Conservation (phyloP, 192 early-diverging fungal genomes). For the Coemansia sp. region DNA sequence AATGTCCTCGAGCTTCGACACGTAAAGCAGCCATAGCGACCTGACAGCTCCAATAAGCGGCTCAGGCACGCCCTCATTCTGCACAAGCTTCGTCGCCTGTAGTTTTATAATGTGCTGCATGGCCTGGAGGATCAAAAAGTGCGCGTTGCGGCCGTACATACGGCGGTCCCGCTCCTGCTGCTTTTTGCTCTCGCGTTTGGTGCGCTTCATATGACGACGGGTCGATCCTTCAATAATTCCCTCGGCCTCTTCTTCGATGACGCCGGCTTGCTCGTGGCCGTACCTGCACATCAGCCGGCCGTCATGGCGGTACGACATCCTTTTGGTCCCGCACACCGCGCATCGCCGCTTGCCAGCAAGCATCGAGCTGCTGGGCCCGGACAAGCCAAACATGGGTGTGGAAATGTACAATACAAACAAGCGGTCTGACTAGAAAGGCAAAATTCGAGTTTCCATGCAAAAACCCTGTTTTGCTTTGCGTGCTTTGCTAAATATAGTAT, state of each 20-base stretch:
- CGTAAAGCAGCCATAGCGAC: conserved; percentile 43
- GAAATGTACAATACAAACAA: not conserved
- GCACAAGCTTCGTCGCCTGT: conserved; percentile 26
- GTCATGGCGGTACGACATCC: conserved; percentile 28
- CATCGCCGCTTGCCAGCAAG: conserved; percentile 20
- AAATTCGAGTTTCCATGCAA: too few species aligned
- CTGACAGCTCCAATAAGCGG: conserved; percentile 15
- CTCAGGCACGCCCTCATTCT: conserved; percentile 24
- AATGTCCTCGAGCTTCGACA: conserved; percentile 23
- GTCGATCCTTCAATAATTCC: conserved; percentile 23
- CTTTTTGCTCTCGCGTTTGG: conserved; percentile 13
- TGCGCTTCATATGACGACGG: conserved; percentile 14
- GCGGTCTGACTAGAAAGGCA: too few species aligned
- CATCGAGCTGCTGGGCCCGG: not conserved
- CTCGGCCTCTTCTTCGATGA: conserved; percentile 34
- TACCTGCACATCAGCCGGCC: conserved; percentile 42
- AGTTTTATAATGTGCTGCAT: conserved; percentile 36
- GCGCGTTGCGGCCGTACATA: conserved; percentile 27
- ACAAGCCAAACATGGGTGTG: not conserved
- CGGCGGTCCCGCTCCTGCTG: conserved; percentile 5
- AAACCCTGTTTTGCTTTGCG: too few species aligned
- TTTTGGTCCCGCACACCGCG: conserved; percentile 37
- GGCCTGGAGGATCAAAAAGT: conserved; percentile 29
- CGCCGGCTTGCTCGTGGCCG: conserved; percentile 42
- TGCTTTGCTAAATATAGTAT: too few species aligned